Base-by-base conservation (phyloP, 1,284 basidiomycete genomes). In the Polyporus tsugae region DNA sequence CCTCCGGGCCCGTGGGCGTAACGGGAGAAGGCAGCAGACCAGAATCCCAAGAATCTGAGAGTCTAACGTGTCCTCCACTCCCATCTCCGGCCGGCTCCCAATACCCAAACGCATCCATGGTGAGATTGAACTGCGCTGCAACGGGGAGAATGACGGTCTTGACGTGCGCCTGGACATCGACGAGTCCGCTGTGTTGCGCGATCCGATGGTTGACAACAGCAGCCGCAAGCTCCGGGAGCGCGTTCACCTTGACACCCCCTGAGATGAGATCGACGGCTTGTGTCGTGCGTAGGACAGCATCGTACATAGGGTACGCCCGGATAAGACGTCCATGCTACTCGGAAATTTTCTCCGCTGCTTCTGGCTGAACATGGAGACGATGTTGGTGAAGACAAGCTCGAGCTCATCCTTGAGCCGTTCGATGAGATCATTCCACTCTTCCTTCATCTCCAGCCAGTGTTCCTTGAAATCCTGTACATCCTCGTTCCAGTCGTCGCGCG, bases 261-360 rank as follows among this genome's bases (percentile, higher is more conserved):
- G 81, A 75, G 53, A 93, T 84, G 7, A 93, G 77, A 74, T 91
- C 91, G 53, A 89, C 83, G 1, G 92, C 92, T 75, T 92, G 91
- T 0, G 91, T 92, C 2, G 91, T 94, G 41, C 85, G 82, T 19
- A 90, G 80, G 35, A 87, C 74, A 9, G 78, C 77, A 25, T 75
- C 76, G 67, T 78, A 73, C 9, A 61, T 53, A 0, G 73, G 73
- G 67, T 81, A 71, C 29, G 62, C 42, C 25, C 64, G 64, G 44
- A 81, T 73, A 0, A 86, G 73, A 22, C 33, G 35, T 52, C 46
- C 46, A 22, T 7, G 22, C 10, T 60, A 25, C 35, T 17, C 15
- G 15, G 4, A 29, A 53, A 6, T 4, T 53, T 69, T 66, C 29
- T 5, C n/a, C 55, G 6, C 3, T 38, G 38, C 55, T 6, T 38